Conservation (phyloP, 169 alveolate genomes). For the Plasmodium yoelii region DNA sequence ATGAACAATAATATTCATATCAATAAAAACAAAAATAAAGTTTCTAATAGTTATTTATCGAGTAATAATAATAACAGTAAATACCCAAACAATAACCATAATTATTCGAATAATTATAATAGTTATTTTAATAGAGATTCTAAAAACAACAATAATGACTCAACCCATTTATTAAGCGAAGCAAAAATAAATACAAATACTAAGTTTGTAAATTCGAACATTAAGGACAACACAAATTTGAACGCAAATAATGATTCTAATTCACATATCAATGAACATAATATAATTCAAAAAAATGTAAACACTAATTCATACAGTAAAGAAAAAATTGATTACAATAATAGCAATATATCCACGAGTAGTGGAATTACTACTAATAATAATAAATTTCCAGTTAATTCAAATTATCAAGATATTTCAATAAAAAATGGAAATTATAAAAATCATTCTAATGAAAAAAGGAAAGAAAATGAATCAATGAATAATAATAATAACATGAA, state of each 20-base stretch:
- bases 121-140: slow-evolving; percentile 18
- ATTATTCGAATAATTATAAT: slow-evolving; percentile 8
- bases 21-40: neutral
- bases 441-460: slow-evolving; percentile 20
- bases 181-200: slow-evolving; percentile 47
- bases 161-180: slow-evolving; percentile 17
- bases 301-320: slow-evolving; percentile 40
- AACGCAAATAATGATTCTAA: slow-evolving; percentile 4
- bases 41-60: neutral
- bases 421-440: slow-evolving; percentile 31
- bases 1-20: neutral
- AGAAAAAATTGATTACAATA: slow-evolving; percentile 24
- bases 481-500: slow-evolving; percentile 1
- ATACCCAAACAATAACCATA: slow-evolving; percentile 1
- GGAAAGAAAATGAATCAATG: slow-evolving; percentile 11
- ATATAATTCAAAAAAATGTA: neutral
- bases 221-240: slow-evolving; percentile 40
- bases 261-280: slow-evolving; percentile 25
- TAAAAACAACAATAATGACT: slow-evolving; percentile 3
- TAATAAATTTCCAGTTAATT: slow-evolving; percentile 1
- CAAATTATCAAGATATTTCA: slow-evolving; percentile 21
- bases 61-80: slow-evolving; percentile 2
- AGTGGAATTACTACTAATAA: slow-evolving; percentile 2
- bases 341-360: neutral
- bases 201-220: slow-evolving; percentile 15